phyloP scores from a whole-genome alignment of 208 protist species.

The Porcisia hertigi region DNA sequence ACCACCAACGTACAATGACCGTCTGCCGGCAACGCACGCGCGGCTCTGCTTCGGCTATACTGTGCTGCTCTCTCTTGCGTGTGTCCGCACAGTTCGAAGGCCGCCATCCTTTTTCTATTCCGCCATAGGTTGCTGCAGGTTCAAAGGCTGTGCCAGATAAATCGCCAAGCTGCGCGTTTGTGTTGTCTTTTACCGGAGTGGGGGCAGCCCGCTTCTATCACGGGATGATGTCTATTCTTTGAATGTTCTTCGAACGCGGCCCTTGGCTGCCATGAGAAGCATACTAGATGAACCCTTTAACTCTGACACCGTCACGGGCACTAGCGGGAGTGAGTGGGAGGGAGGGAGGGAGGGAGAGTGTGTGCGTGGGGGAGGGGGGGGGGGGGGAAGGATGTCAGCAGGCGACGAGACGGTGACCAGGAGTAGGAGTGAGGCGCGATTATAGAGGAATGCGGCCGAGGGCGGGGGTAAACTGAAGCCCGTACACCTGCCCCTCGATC shows the following conservation, averaged over 20 bases:
- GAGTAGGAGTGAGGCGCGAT: too few species aligned
- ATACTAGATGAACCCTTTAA: conserved; percentile 31
- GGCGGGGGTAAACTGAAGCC: too few species aligned
- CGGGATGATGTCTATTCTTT: conserved; percentile 17
- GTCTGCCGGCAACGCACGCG: background rate
- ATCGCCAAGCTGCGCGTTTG: background rate
- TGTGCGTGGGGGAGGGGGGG: background rate
- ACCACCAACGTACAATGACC: background rate
- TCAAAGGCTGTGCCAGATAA: conserved; percentile 36
- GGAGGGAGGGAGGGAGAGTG: background rate
- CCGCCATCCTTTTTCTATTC: conserved; percentile 11
- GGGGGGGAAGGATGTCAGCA: background rate
- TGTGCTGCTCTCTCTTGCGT: background rate
- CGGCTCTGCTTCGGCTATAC: background rate
- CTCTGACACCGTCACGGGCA: conserved; percentile 14
- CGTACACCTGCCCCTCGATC: too few species aligned
- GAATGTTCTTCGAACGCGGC: conserved; percentile 27
- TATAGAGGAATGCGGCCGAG: too few species aligned
- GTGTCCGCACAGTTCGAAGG: conserved; percentile 34
- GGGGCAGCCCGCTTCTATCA: background rate
- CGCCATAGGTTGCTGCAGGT: conserved; percentile 16
- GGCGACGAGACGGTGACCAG: too few species aligned
- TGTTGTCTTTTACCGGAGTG: background rate
- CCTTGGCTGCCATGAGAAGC: conserved; percentile 22
- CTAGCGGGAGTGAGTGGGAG: background rate